Conservation (phyloP, 2,329 filamentous ascomycete species). For the Verticillium tricorpus region DNA sequence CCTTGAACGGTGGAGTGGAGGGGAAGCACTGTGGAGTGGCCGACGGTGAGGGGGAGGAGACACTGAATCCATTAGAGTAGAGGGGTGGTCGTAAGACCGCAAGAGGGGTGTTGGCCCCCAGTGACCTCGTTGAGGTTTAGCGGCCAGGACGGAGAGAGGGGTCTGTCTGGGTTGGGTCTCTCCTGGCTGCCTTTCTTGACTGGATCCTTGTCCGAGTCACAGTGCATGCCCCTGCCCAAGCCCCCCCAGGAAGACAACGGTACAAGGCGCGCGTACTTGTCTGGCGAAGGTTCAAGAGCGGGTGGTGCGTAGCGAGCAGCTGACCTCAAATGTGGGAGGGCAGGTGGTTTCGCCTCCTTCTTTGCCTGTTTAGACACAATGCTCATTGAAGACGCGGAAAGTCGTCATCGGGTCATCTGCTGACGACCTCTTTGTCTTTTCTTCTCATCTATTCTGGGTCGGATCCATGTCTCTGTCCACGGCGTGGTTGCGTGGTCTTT, state of each 20-base stretch:
- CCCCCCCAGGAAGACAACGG: background rate
- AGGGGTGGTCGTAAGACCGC: background rate
- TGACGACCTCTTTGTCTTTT: background rate
- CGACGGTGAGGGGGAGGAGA: background rate
- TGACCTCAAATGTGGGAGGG: background rate
- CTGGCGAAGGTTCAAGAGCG: background rate
- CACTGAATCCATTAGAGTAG: background rate
- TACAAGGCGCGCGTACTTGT: background rate
- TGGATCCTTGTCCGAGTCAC: background rate
- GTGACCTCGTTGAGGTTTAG: background rate
- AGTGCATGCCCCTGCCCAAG: background rate
- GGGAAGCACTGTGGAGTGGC: background rate
- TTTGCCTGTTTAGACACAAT: background rate
- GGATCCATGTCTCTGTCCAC: background rate
- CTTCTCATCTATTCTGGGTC: background rate
- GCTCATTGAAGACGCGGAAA: background rate
- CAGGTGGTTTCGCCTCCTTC: background rate
- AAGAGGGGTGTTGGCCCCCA: background rate
- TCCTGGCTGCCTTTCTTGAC: background rate
- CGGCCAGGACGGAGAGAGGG: background rate
- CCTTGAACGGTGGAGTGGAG: background rate
- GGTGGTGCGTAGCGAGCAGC: background rate
- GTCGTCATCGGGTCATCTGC: background rate
- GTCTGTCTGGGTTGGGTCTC: background rate
- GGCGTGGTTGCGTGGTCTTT: background rate